Percentiles rank a stretch among this genome's conserved stretches.
phyloP scores from a whole-genome alignment of 139 green algal genomes.

The Chlorella vulgaris region DNA sequence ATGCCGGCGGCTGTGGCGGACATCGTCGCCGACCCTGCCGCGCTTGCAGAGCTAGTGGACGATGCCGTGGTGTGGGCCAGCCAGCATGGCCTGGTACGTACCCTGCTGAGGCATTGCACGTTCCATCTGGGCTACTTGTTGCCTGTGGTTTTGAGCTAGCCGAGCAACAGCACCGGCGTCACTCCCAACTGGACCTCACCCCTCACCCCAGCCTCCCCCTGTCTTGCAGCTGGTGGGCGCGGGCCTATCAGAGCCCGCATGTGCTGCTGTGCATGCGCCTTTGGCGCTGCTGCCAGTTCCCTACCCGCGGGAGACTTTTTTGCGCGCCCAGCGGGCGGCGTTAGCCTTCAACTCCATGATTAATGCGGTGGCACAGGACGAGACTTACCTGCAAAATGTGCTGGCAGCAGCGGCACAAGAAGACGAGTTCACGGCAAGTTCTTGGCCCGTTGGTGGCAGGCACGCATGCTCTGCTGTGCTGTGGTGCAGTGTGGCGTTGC shows the following conservation, averaged over 20 bases:
- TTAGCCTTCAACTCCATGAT: constrained; percentile 85
- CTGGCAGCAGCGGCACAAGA: constrained; percentile 66
- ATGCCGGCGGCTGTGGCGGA: constrained; percentile 8
- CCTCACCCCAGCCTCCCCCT: no score
- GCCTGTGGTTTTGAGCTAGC: not conserved
- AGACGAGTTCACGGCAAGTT: constrained; percentile 86
- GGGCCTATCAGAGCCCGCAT: constrained; percentile 24
- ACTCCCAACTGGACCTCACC: no score
- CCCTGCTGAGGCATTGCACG: not conserved
- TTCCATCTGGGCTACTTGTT: not conserved
- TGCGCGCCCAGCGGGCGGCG: constrained; percentile 59
- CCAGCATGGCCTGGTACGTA: constrained; percentile 82
- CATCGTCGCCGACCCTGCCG: not conserved
- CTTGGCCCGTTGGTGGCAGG: not conserved
- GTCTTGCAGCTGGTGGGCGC: constrained; percentile 45
- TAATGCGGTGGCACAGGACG: constrained; percentile 78
- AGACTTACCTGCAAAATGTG: constrained; percentile 72
- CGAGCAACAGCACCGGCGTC: not conserved
- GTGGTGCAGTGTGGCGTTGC: not conserved
- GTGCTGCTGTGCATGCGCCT: constrained; percentile 80
- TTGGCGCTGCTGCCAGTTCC: constrained; percentile 83
- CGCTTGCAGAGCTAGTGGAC: constrained; percentile 52
- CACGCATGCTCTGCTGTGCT: not conserved
- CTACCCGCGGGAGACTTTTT: constrained; percentile 69
- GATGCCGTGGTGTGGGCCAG: constrained; percentile 83